These are phyloP conservation scores for Phytopythium sindhum DNA, from an alignment of 352 stramenopile genomes.

Conservation along the genomic window DNA sequence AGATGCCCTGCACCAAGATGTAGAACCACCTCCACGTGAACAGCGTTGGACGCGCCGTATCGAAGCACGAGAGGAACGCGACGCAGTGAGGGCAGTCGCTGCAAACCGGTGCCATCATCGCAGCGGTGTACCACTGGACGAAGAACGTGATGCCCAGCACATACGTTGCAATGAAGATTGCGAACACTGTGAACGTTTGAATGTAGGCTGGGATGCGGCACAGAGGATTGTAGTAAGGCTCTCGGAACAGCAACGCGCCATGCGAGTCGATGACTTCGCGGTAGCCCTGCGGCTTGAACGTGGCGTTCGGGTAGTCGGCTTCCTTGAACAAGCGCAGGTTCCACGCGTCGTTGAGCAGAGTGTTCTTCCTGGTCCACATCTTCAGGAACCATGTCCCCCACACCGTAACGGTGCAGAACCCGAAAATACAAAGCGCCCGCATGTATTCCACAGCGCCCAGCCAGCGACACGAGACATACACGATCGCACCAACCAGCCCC, in stretches of 20 bases:
- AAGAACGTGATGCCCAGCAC: slow-evolving; percentile 82
- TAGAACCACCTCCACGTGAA: slow-evolving; percentile 79
- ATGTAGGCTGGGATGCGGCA: slow-evolving; percentile 77
- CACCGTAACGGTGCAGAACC: slow-evolving; percentile 67
- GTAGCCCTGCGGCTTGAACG: slow-evolving; percentile 73
- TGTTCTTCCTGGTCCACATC: slow-evolving; percentile 73
- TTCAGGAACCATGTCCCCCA: slow-evolving; percentile 83
- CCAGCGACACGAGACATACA: slow-evolving; percentile 76
- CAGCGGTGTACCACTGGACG: slow-evolving; percentile 84
- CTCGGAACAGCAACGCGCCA: slow-evolving; percentile 66
- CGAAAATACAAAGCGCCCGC: slow-evolving; percentile 74
- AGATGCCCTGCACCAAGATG: slow-evolving; percentile 78
- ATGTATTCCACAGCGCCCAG: slow-evolving; percentile 74
- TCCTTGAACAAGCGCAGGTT: slow-evolving; percentile 85
- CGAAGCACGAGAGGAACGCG: slow-evolving; percentile 81
- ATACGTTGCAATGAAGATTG: slow-evolving; percentile 78
- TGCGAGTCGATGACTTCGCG: slow-evolving; percentile 73
- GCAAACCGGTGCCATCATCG: slow-evolving; percentile 82
- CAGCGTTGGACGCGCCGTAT: slow-evolving; percentile 66
- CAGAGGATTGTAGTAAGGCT: slow-evolving; percentile 81
- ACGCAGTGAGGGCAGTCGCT: slow-evolving; percentile 69
- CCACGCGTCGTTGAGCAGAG: slow-evolving; percentile 77
- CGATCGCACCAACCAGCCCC: slow-evolving; percentile 42
- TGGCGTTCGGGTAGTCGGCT: slow-evolving; percentile 80
- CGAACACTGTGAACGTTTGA: slow-evolving; percentile 77